A percentile compares a stretch with the other conserved stretches of the same genome.
Conservation (phyloP, 192 early-diverging fungal species). For the Coemansia sp. region DNA sequence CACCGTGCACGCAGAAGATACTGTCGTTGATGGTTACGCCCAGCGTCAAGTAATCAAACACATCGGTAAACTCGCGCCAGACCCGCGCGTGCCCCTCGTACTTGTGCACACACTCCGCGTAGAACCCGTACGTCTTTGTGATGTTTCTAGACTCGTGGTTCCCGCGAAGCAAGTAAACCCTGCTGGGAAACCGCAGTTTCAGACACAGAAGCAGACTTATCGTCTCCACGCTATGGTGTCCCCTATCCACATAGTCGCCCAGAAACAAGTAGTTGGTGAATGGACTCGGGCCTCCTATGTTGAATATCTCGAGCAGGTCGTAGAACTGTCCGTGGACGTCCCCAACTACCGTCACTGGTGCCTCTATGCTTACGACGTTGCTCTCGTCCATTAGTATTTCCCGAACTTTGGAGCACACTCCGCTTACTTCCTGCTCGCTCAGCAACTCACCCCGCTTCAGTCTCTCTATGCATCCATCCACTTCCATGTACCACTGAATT, state of each 20-base stretch:
- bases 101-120: conserved; percentile 88
- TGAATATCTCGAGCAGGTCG: conserved; percentile 94
- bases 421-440: conserved; percentile 70
- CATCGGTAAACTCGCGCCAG: conserved; percentile 91
- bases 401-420: conserved; percentile 80
- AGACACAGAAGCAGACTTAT: conserved; percentile 86
- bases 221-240: conserved; percentile 97
- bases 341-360: conserved; percentile 91
- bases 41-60: conserved; percentile 92
- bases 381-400: conserved; percentile 79
- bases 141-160: conserved; percentile 95
- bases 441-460: conserved; percentile 75
- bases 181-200: conserved; percentile 86
- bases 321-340: conserved; percentile 94
- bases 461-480: conserved; percentile 81
- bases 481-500: conserved; percentile 53
- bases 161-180: conserved; percentile 87
- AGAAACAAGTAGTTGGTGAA: conserved; percentile 97
- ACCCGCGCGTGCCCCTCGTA: conserved; percentile 81
- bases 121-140: conserved; percentile 94
- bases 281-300: conserved; percentile 91
- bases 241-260: conserved; percentile 99
- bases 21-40: conserved; percentile 85
- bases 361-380: conserved; percentile 80
- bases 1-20: conserved; percentile 96